Base-by-base conservation (phyloP, 768 basidiomycete species). In the Clavaria fumosa region DNA sequence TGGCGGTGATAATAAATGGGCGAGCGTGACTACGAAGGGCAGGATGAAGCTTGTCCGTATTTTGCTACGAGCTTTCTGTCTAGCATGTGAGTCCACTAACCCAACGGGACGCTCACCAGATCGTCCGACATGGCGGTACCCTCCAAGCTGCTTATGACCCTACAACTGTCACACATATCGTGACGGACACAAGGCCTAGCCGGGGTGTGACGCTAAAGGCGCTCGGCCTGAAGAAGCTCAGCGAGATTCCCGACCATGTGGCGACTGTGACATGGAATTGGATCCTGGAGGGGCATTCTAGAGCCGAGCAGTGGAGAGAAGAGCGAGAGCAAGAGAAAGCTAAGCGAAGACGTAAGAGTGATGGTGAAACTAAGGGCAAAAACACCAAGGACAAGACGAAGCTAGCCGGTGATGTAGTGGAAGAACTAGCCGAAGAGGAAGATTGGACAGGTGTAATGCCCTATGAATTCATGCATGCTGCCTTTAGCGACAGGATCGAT, bases 211-310 rank as follows among this genome's bases (percentile, higher is more conserved):
- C 62, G 28, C 45, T 66, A 28, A 49, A 58, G 14, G 56, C 63
- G 1, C 55, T 78, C 3, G 70, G 70, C 1, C 47, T 78, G 15
- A 70, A 63, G 38, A 53, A 42, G 4, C 52, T 76, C 11, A 54
- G 51, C 5, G 67, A 79, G 3, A 75, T 85, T 31, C 79, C 81
- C 3, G 51, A 62, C n/a, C 57, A 69, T 30, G 74, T 81, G 7
- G 73, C 76, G 7, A 73, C 71, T 7, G 65, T 81, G 22, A 69
- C 49, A 24, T 81, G 78, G 79, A 46, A 48, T 10, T 82, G 78
- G 77, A 59, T 78, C 6, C 42, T 63, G 3, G 57, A 62, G 3
- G 66, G 64, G 7, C 53, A 63, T 5, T 50, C 52, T 23, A 49
- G 43, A 38, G 45, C 45, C 2, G 37, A 49, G 20, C 44, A 50